Base-by-base conservation (phyloP, 352 stramenopile species). In the Phytopythium cucurbitacearum region DNA sequence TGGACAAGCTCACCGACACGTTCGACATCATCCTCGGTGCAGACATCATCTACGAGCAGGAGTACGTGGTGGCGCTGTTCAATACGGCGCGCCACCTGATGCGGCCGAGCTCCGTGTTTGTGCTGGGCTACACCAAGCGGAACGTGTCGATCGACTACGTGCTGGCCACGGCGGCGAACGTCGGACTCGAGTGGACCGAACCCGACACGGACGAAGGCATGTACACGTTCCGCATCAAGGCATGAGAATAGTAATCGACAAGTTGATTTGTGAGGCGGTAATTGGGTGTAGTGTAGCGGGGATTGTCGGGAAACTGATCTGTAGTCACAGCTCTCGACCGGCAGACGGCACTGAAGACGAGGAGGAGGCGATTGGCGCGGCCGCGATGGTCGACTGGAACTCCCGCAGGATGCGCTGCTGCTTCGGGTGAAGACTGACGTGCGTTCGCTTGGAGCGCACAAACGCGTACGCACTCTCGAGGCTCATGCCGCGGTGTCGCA, bases 61-160 rank as follows among this genome's bases (percentile, higher is more conserved):
- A 80, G 33, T 71, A 76, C 46, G 72, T 86, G 2, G 64, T 70
- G 16, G 69, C 75, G 59, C 65, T 86, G 11, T 81, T 86, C 43
- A 50, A 75, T 16, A 83, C 71, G 8, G 75, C 70, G 8, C 73
- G 73, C 13, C 61, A 80, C 40, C 65, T 83, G 49, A 54, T 77
- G 15, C 64, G 66, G 13, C 60, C 60, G 13, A 45, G 48, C 21
- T 73, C 69, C 3, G 61, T 81, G 43, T 86, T 86, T 33, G 58
- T 83, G 47, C 57, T 86, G 39, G 75, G 71, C 37, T 86, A 81
- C 62, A 86, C 75, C 41, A 83, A 81, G 61, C 75, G 75, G 39
- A 86, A 86, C 21, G 75, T 86, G 5, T 83, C 69, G 4, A 86
- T 86, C 51, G 75, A 86, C 48, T 82, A 80, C 56, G 75, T 86